Percentiles rank a stretch among this genome's conserved stretches.
phyloP scores from a whole-genome alignment of 2,329 filamentous ascomycete species.

The Camillea tinctor region DNA sequence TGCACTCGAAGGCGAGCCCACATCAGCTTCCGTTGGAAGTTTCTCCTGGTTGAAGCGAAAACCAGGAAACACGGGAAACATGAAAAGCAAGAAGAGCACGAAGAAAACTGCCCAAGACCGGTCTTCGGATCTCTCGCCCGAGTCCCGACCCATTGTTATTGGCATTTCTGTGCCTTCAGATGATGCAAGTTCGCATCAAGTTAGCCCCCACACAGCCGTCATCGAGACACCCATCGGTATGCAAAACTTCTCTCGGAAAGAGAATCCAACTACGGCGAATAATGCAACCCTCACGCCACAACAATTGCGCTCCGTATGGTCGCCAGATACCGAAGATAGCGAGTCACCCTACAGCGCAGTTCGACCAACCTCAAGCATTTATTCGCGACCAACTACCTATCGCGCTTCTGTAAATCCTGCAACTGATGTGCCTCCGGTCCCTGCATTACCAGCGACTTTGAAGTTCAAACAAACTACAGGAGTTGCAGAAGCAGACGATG shows the following conservation, averaged over 20 bases:
- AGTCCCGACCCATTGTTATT: constrained; percentile 70
- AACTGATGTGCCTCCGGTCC: constrained; percentile 57
- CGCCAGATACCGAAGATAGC: constrained; percentile 58
- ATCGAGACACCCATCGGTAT: constrained; percentile 41
- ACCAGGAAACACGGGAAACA: constrained; percentile 26
- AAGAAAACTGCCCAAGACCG: constrained; percentile 27
- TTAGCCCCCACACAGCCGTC: constrained; percentile 51
- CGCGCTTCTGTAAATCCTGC: constrained; percentile 22
- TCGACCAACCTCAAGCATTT: constrained; percentile 58
- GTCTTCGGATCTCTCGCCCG: constrained; percentile 59
- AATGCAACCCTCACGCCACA: constrained; percentile 27
- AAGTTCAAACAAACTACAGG: constrained; percentile 34
- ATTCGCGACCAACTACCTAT: constrained; percentile 53
- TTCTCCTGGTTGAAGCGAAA: constrained; percentile 56
- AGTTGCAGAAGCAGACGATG: constrained; percentile 47
- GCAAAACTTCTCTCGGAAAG: constrained; percentile 21
- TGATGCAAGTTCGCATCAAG: constrained; percentile 42
- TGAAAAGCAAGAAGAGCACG: constrained; percentile 18
- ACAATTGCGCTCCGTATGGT: constrained; percentile 56
- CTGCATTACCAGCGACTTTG: constrained; percentile 50
- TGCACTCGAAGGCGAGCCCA: constrained; percentile 57
- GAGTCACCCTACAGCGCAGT: constrained; percentile 40
- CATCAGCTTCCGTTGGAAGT: constrained; percentile 53
- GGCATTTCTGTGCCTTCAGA: constrained; percentile 65
- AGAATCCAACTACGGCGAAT: constrained; percentile 19